phyloP scores from a whole-genome alignment of 176 grass and related monocot genomes.

The Eremochloa ophiuroides region DNA sequence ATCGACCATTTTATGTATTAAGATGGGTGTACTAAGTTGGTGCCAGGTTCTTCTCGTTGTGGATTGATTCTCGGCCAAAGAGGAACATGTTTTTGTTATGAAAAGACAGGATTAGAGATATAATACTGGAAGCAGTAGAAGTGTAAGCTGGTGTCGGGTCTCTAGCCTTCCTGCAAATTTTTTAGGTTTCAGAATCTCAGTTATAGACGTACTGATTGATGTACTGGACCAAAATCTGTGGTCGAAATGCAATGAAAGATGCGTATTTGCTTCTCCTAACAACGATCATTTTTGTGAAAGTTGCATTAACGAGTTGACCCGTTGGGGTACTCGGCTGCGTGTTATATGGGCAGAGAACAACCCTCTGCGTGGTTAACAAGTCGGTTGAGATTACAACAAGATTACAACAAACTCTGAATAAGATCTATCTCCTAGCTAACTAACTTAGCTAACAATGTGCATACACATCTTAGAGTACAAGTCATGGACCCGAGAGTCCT shows the following conservation, averaged over 20 bases:
- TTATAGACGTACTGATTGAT: not conserved
- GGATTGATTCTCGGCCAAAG: not conserved
- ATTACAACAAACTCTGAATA: too few relatives aligned
- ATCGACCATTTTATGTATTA: constrained; percentile 75
- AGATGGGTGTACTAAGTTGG: not conserved
- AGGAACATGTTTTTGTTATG: not conserved
- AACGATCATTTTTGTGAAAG: not conserved
- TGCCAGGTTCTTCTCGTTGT: not conserved
- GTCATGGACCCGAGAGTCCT: too few relatives aligned
- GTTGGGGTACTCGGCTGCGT: too few relatives aligned
- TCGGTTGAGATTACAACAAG: too few relatives aligned
- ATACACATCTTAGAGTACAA: too few relatives aligned
- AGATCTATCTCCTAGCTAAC: too few relatives aligned
- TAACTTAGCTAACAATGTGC: too few relatives aligned
- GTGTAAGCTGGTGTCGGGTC: not conserved
- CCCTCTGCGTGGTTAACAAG: too few relatives aligned
- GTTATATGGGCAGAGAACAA: too few relatives aligned
- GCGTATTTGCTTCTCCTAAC: not conserved
- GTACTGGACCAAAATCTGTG: constrained; percentile 14
- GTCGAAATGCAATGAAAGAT: not conserved
- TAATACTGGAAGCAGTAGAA: not conserved
- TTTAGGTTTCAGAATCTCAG: not conserved
- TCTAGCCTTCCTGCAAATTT: not conserved
- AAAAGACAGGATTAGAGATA: not conserved
- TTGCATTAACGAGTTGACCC: too few relatives aligned